Percentiles rank a stretch among this genome's conserved stretches.
Evolutionary conservation across 306 rosid species (phyloP).

Genomic region (Glycine soja): DNA sequence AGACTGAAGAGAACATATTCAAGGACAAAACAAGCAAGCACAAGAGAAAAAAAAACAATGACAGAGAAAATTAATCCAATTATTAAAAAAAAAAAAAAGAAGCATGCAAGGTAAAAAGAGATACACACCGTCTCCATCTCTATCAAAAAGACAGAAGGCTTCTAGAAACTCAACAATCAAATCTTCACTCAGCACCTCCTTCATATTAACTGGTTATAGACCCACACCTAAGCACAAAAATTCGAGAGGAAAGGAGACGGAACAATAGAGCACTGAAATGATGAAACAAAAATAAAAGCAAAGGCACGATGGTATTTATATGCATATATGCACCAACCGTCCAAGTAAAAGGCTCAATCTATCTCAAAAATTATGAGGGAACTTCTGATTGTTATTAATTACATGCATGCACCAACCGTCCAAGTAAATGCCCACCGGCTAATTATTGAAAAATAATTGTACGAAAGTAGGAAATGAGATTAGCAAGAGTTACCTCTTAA

Average conservation of each 20-base stretch:
- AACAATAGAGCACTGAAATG: neutral
- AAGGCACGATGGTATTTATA: neutral
- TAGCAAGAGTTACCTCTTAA: neutral
- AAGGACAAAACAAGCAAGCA: neutral
- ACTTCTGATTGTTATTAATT: neutral
- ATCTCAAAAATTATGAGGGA: too few relatives aligned
- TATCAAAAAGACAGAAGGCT: constrained; percentile 71
- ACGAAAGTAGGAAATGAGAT: neutral
- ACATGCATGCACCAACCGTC: neutral
- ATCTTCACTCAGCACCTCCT: constrained; percentile 53
- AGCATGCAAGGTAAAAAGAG: neutral
- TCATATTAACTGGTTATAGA: constrained; percentile 10
- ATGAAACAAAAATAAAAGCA: neutral
- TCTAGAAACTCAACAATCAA: constrained; percentile 66
- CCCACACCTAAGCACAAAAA: neutral
- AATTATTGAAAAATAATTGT: neutral
- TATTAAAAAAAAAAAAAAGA: neutral
- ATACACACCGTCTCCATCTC: constrained; percentile 68
- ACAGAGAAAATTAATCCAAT: neutral
- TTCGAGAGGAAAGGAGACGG: neutral
- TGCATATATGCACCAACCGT: neutral
- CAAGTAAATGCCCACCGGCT: neutral
- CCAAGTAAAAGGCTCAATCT: neutral
- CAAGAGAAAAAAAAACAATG: neutral
- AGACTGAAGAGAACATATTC: neutral